Conservation (phyloP, 1,284 basidiomycete species). For the Sporisorium sorghi region DNA sequence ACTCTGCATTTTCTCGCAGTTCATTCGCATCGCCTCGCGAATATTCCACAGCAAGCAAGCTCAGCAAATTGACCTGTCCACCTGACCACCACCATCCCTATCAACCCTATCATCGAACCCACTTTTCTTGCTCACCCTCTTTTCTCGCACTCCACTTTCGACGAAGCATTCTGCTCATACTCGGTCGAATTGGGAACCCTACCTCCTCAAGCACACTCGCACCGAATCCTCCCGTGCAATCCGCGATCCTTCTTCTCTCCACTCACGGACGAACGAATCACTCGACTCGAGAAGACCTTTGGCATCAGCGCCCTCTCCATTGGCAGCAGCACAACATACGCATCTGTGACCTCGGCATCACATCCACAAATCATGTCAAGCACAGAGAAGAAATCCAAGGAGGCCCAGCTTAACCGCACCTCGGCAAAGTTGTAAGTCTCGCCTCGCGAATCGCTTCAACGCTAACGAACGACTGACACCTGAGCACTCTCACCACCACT, state of each 20-base stretch:
- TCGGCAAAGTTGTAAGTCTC: constrained; percentile 39
- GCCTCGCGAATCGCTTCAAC: neutral
- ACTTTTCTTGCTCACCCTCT: constrained; percentile 1
- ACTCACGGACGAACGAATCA: neutral
- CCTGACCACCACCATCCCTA: constrained; percentile 9
- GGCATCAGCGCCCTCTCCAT: neutral
- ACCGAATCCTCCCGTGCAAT: neutral
- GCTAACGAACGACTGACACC: constrained; percentile 7
- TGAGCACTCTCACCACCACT: neutral
- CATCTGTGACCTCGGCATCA: neutral
- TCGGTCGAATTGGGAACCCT: too few relatives aligned
- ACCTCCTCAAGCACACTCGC: constrained; percentile 4
- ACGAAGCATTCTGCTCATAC: neutral
- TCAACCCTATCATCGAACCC: neutral
- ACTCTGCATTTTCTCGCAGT: neutral
- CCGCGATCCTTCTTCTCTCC: neutral
- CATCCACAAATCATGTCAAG: constrained; percentile 20
- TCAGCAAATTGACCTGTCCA: neutral
- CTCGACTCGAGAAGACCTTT: neutral
- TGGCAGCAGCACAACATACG: neutral
- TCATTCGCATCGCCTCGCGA: constrained; percentile 15
- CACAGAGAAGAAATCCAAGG: constrained; percentile 52
- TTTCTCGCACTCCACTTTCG: constrained; percentile 1
- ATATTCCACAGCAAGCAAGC: constrained; percentile 16
- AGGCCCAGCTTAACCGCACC: constrained; percentile 39